Conservation (phyloP, 495 filamentous ascomycete species). For the Podospora bellae-mahoneyi region DNA sequence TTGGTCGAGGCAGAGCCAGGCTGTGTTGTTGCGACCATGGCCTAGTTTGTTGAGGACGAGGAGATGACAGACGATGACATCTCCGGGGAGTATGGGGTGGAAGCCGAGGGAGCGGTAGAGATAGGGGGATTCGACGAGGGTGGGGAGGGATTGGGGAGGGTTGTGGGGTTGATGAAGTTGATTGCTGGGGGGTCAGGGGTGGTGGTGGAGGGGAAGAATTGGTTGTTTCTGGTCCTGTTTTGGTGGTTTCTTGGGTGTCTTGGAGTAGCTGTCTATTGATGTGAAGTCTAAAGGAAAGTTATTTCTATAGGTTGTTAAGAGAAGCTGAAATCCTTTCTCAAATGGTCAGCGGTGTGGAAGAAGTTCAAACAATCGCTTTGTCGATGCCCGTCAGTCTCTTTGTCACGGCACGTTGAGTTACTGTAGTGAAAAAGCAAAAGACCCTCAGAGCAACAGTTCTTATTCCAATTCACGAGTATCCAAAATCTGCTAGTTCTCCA, state of each 20-base stretch:
- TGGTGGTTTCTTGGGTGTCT: background rate
- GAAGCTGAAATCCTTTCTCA: too few relatives aligned
- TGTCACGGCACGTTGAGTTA: too few relatives aligned
- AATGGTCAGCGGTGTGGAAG: too few relatives aligned
- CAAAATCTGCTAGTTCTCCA: too few relatives aligned
- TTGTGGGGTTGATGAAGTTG: background rate
- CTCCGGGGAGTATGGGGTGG: background rate
- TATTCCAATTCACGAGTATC: too few relatives aligned
- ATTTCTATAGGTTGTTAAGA: too few relatives aligned
- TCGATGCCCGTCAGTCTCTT: too few relatives aligned
- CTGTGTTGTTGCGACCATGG: background rate
- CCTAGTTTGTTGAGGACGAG: slow-evolving; percentile 1
- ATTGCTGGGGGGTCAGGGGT: background rate
- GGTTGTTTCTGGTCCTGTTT: background rate
- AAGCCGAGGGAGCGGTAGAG: background rate
- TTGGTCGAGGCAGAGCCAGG: background rate
- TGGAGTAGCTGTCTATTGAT: background rate
- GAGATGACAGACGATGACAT: background rate
- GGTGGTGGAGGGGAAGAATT: background rate
- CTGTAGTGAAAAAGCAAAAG: too few relatives aligned
- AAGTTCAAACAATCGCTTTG: too few relatives aligned
- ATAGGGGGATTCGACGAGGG: background rate
- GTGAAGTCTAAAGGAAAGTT: too few relatives aligned
- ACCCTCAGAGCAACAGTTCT: too few relatives aligned
- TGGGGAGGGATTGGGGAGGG: background rate